Evolutionary conservation across 352 stramenopile species (phyloP), one percentile per base, ranked within the genome.

Genomic region (Pythium brassicae): DNA sequence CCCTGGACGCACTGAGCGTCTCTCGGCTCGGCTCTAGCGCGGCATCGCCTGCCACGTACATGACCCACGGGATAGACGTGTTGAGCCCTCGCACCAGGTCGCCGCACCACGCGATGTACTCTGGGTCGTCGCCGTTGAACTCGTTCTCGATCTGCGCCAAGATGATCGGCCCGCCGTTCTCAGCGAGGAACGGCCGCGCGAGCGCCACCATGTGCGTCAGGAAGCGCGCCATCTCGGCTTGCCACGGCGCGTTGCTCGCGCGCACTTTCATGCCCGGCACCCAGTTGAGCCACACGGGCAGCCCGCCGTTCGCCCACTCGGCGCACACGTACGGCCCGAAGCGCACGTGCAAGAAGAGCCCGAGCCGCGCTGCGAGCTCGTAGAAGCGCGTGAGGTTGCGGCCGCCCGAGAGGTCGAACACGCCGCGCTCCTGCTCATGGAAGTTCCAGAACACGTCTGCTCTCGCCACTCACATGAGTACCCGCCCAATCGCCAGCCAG

Each of bases 391-490:
- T 88, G 39, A 89, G 55, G 50, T 92, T 87, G 14, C 65, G 68
- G 3, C 68, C 71, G 2, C 60, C 75, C 0, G 50, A 53, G 20
- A 89, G 76, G 25, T 86, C 71, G n/a, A 78, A 83, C 20, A 76
- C 72, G 11, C 74, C 78, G 0, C 66, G 71, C 48, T 72, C 61
- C 45, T 67, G 73, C 29, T 92, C 78, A 48, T 92, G 77, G 35
- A 87, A 49, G 55, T 85, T 81, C 82, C 82, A 92, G 49, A 83
- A 79, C 11, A 92, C 66, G 64, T 92, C 78, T 90, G 59, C 60
- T 40, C 32, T 37, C 32, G 32, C 32, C 32, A 37, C 14, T 14
- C 32, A 37, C n/a, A 59, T 17, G 4, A n/a, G 40, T 12, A 53
- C 27, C n/a, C 25, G 34, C 32, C 14, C 32, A 1, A 14, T 37